Evolutionary conservation across 164 flowering plant genomes (phyloP).

Genomic region (Vitis cinerea): DNA sequence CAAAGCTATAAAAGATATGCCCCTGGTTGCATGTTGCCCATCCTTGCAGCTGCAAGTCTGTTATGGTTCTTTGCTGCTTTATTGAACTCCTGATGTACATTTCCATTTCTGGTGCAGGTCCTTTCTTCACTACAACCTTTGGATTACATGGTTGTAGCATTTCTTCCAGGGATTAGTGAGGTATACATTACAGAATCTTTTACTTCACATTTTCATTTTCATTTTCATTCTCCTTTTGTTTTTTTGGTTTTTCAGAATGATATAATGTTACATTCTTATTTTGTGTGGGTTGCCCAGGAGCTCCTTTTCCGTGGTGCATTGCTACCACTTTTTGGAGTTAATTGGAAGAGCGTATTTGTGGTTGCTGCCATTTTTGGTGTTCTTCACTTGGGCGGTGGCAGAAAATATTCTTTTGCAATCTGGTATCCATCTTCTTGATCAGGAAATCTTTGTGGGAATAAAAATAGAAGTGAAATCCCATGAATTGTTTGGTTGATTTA

Average conservation of each 20-base stretch:
- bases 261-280: background rate
- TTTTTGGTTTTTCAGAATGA: background rate
- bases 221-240: background rate
- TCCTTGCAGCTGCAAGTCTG: too few species aligned
- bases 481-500: too few species aligned
- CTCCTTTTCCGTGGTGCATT: constrained; percentile 89
- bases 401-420: constrained; percentile 75
- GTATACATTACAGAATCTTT: constrained; percentile 26
- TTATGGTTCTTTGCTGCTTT: background rate
- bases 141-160: constrained; percentile 75
- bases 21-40: too few species aligned
- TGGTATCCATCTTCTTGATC: constrained; percentile 47
- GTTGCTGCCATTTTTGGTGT: constrained; percentile 72
- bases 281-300: constrained; percentile 43
- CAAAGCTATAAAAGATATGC: too few species aligned
- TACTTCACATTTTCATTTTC: background rate
- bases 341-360: constrained; percentile 50
- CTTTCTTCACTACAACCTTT: constrained; percentile 74
- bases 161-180: constrained; percentile 87
- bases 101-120: constrained; percentile 44
- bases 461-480: too few species aligned
- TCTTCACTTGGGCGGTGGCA: constrained; percentile 81
- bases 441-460: background rate
- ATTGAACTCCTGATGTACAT: background rate
- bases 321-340: constrained; percentile 69